These are phyloP conservation scores for Colletotrichum truncatum DNA, from an alignment of 2,329 filamentous ascomycete species.

Conservation along the genomic window DNA sequence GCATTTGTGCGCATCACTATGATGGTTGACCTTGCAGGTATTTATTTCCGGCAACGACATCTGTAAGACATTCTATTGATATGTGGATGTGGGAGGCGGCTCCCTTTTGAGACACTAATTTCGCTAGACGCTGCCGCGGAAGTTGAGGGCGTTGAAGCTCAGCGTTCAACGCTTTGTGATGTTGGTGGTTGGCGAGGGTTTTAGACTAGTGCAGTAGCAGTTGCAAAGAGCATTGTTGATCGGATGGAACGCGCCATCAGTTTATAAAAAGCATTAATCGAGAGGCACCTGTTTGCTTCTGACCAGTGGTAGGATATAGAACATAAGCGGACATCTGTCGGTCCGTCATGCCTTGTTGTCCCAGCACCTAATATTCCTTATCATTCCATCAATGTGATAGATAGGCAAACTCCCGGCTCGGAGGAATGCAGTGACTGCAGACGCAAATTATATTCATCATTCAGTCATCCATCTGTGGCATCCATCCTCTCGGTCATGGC, in stretches of 20 bases:
- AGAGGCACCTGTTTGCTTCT: too few relatives aligned
- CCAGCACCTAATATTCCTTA: neutral
- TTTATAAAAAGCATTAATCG: too few relatives aligned
- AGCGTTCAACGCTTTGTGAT: neutral
- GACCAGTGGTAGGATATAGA: neutral
- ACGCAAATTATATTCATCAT: neutral
- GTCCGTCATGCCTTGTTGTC: neutral
- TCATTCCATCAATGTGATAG: neutral
- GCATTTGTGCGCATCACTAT: too few relatives aligned
- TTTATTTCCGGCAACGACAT: too few relatives aligned
- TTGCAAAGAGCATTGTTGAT: too few relatives aligned
- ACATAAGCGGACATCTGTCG: neutral
- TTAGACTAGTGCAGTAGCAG: too few relatives aligned
- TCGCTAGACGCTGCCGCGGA: neutral
- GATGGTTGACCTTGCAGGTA: too few relatives aligned
- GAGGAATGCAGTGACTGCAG: neutral
- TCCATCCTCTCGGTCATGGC: neutral
- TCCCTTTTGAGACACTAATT: neutral
- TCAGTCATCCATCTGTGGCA: neutral
- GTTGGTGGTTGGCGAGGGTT: neutral
- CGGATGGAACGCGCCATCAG: too few relatives aligned
- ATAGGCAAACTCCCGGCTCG: neutral
- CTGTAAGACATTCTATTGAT: neutral
- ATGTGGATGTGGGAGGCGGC: neutral
- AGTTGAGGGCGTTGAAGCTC: neutral